Evolutionary conservation across 1,284 basidiomycete species (phyloP), one percentile per base, ranked within the genome.

Genomic region (Papiliotrema flavescens): DNA sequence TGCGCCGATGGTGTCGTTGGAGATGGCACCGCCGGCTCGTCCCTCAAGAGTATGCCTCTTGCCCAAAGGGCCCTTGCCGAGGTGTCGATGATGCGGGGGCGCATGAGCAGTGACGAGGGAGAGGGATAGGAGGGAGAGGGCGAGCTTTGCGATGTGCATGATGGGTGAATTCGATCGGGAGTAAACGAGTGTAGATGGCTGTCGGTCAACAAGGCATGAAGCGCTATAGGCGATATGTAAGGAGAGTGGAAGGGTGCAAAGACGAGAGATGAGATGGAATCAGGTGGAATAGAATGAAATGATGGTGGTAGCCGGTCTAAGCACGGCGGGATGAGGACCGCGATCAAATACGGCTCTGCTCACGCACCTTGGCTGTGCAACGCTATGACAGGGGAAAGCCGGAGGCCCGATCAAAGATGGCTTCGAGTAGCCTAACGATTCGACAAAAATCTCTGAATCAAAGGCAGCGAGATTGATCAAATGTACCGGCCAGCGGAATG

Each of bases 21-120:
- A 51, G 40, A 35, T 35, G 9, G 41, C 35, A 11, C 37, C 49
- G 23, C 41, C 49, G 9, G 49, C 49, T 36, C 49, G 23, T 26
- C 26, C 36, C 7, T 43, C 15, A 15, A 32, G 19, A 5, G 26
- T 41, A 15, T 40, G 11, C 14, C 49, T 40, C 19, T 20, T 19
- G 14, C 28, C 42, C 11, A 41, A 23, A 19, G 40, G 24, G 7
- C 9, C 6, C 20, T 34, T n/a, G 28, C 17, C 40, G 13, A 43
- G 49, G 28, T 51, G 49, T 34, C 49, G 49, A 35, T 41, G 49
- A 41, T 51, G 42, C 42, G 49, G 49, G 17, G 49, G 49, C 15
- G 17, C 11, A 20, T 51, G 20, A 28, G 49, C 49, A 9, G 22
- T 23, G 41, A 41, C 41, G 40, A 44, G 19, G 17, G 49, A 34